These are phyloP conservation scores for Geum urbanum DNA, from an alignment of 306 rosid genomes.

Conservation along the genomic window DNA sequence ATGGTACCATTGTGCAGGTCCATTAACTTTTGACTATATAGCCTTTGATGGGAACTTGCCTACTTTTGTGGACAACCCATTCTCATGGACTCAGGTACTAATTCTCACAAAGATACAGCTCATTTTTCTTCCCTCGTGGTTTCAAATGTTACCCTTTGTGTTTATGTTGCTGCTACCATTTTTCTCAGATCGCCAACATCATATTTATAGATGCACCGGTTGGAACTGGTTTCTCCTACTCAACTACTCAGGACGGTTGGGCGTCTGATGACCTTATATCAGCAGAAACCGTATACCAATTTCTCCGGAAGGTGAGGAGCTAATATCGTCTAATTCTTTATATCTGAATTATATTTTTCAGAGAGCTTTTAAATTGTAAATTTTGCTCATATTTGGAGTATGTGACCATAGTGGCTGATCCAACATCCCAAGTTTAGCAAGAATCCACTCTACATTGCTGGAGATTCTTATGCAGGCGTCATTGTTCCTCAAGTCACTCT, in stretches of 20 bases:
- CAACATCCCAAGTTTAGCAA: conserved; percentile 19
- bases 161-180: neutral
- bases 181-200: conserved; percentile 22
- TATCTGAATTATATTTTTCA: too few species aligned
- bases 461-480: conserved; percentile 39
- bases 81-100: conserved; percentile 32
- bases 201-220: conserved; percentile 27
- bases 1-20: conserved; percentile 16
- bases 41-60: neutral
- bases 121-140: neutral
- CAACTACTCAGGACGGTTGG: conserved; percentile 14
- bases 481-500: conserved; percentile 26
- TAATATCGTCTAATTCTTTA: neutral
- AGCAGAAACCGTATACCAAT: neutral
- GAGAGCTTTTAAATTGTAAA: neutral
- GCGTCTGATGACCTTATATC: conserved; percentile 1
- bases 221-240: conserved; percentile 33
- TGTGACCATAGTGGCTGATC: conserved; percentile 32
- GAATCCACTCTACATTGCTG: conserved; percentile 24
- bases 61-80: conserved; percentile 14
- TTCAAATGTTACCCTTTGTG: too few species aligned
- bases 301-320: conserved; percentile 17
- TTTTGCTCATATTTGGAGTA: neutral
- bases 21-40: conserved; percentile 24
- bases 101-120: neutral